Evolutionary conservation across 495 filamentous ascomycete species (phyloP).

Genomic region (Talaromyces stipitatus): DNA sequence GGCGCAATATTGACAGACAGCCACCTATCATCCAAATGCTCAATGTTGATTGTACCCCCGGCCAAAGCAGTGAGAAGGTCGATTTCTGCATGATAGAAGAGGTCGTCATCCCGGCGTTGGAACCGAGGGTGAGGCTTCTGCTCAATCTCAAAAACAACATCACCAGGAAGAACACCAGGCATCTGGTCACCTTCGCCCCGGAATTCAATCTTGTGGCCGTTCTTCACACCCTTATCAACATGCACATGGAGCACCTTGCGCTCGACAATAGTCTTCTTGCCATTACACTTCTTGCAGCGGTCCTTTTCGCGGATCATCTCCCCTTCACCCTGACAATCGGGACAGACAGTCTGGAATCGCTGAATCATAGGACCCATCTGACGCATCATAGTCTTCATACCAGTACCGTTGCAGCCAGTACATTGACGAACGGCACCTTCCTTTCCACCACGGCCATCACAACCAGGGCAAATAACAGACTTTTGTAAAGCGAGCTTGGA

Average conservation of each 20-base stretch:
- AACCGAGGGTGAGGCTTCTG: constrained; percentile 95
- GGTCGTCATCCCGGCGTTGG: constrained; percentile 91
- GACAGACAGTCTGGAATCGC: constrained; percentile 98
- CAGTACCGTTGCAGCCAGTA: constrained; percentile 79
- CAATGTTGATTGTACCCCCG: constrained; percentile 79
- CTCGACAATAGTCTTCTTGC: constrained; percentile 97
- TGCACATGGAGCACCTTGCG: constrained; percentile 97
- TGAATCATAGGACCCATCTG: constrained; percentile 99
- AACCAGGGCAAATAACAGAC: constrained; percentile 92
- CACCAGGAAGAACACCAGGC: constrained; percentile 84
- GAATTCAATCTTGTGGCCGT: constrained; percentile 93
- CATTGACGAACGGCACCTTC: constrained; percentile 94
- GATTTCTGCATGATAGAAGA: constrained; percentile 92
- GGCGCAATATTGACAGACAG: constrained; percentile 82
- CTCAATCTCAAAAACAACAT: constrained; percentile 96
- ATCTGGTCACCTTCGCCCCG: constrained; percentile 94
- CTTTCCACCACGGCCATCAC: constrained; percentile 93
- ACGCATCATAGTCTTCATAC: constrained; percentile 99
- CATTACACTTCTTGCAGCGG: constrained; percentile 85
- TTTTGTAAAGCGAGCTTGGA: constrained; percentile 97
- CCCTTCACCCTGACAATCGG: constrained; percentile 94
- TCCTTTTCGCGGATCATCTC: constrained; percentile 95
- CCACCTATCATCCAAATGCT: constrained; percentile 97
- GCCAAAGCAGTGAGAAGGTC: constrained; percentile 93
- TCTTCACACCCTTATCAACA: constrained; percentile 89